Evolutionary conservation across 352 stramenopile species (phyloP), one percentile per base, ranked within the genome.

Genomic region (Phytopythium ostracodes): DNA sequence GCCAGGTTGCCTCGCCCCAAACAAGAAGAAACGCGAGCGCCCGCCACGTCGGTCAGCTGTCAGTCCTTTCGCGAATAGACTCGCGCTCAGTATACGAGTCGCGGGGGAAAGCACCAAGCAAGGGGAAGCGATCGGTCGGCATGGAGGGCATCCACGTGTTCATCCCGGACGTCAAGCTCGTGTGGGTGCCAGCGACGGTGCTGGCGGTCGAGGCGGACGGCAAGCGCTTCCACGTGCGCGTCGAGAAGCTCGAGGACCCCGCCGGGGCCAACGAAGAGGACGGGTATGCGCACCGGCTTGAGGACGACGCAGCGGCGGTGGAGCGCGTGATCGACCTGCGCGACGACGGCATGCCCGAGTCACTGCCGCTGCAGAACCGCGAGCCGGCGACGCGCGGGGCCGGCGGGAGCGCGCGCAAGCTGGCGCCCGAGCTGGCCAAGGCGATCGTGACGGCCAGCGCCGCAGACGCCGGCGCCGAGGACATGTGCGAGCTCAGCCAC

Each of bases 401-500:
- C 7, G 25, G 25, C 56, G 35, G 14, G 44, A 71, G 4, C 54
- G 59, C 42, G 24, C 35, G 56, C 3, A 36, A 63, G 47, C 44
- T 57, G 11, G 60, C 52, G 12, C 61, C 59, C 9, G 58, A 59
- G 24, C 50, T 64, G 42, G 67, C 64, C 49, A 52, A 60, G 35
- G 66, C 59, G 38, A 76, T 43, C 42, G 59, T 36, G 35, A 77
- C 56, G 42, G 66, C 64, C 52, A 67, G 76, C 36, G 65, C 76
- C 20, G 70, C 66, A 1, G 57, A 56, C 29, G 75, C 75, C 17
- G 84, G 84, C 15, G 85, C 81, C 7, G 84, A 95, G 46, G 87
- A 96, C 62, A 94, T 97, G 87, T 93, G 82, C 62, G 63, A 85
- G 22, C 70, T 96, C 12, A 83, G 83, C 64, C 81, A 97, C 64